Base-by-base conservation (phyloP, 768 basidiomycete genomes). In the Dendrothele bispora region DNA sequence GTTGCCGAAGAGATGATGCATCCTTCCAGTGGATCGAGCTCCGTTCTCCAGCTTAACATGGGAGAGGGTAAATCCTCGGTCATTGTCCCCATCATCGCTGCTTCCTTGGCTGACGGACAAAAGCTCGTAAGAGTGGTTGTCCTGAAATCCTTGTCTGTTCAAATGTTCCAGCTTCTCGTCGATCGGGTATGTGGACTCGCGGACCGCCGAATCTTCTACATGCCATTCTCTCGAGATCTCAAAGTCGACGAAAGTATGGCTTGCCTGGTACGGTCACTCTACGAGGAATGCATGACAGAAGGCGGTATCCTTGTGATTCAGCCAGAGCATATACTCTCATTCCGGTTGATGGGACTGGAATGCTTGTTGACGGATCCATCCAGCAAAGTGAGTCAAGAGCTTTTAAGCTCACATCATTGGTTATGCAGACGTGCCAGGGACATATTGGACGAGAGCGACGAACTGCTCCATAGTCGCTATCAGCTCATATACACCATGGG, bases 21-120 rank as follows among this genome's bases (percentile, higher is more conserved):
- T 0, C 78, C 80, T 0, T 47, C 45, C 1, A 66, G 60, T 0
- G 49, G 51, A 2, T 14, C 52, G 7, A 82, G 74, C 39, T 70
- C 71, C 0, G 57, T 67, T 6, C 61, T 75, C 24, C 79, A 81
- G 34, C 69, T 81, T 14, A 79, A 82, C 41, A 82, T 82, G 79
- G 79, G 79, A 2, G 79, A 82, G 44, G 80, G 79, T 1, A 80
- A 82, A 49, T 71, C 75, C 10, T 66, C 70, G 3, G 77, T 78
- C 4, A 82, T 82, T 17, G 66, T 80, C 2, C 80, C 80, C 0
- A 60, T 80, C 25, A 59, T 68, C 1, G 61, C 65, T 0, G 55
- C 67, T 4, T 55, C 56, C 4, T 64, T 82, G 12, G 73, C 80
- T 0, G 63, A 81, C 52, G 69, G 74, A 1, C 14, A 63, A 2